Base-by-base conservation (phyloP, 2,329 filamentous ascomycete species). In the Cladobotryum protrusum region DNA sequence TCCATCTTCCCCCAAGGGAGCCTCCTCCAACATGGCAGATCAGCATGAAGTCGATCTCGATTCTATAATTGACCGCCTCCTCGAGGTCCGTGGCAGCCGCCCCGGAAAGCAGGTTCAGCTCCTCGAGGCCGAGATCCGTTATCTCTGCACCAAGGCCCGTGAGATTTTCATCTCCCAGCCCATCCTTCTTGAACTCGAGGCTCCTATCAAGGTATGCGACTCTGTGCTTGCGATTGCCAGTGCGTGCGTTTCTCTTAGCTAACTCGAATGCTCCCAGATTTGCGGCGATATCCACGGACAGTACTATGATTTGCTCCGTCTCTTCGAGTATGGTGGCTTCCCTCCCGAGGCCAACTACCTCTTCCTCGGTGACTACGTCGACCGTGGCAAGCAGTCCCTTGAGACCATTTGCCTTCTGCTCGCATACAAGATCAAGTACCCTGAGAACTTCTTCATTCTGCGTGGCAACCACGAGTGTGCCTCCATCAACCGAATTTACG, bases 91-190 rank as follows among this genome's bases (percentile, higher is more conserved):
- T 74, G 93, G 92, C 69, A 96, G 91, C 80, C 86, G 93, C 67
- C 93, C 93, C 52, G 93, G 93, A 64, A 99, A 99, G 79, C 93
- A 97, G 75, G 93, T 99, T 49, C 92, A 97, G 76, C 82, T 99
- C 60, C 79, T 96, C 59, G 93, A 99, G 73, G 85, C 89, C 54
- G 93, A 97, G 76, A 99, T 99, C 62, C 87, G 92, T 68, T 96
- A 84, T 73, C 83, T 99, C 59, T 99, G 93, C 82, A 96, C 92
- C 69, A 97, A 97, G 78, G 91, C 92, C 56, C 87, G 93, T 59
- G 93, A 99, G 78, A 97, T 99, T 65, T 97, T 99, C 79, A 97
- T 99, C 72, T 96, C 91, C 56, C 93, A 99, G 77, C 93, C 93
- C 59, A 97, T 97, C 66, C 78, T 99, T 60, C 83, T 99, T 59